Percentiles rank a stretch among this genome's conserved stretches.
These are phyloP conservation scores for Atkinsonella texensis DNA, from an alignment of 2,329 filamentous ascomycete species.

Conservation along the genomic window DNA sequence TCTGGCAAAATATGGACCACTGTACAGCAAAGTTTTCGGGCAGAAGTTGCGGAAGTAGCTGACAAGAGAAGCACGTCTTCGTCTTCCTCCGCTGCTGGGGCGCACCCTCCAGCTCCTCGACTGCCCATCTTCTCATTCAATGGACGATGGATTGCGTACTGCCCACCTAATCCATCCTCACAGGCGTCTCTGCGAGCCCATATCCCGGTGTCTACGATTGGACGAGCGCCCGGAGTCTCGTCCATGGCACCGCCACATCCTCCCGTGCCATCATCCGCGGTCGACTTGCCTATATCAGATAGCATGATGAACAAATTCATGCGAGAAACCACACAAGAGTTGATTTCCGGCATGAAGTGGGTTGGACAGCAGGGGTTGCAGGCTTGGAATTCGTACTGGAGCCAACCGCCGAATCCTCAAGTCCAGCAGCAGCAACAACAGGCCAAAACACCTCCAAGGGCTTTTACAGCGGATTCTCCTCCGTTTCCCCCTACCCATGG, in stretches of 20 bases:
- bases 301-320: conserved; percentile 65
- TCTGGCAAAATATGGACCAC: conserved; percentile 89
- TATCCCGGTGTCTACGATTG: conserved; percentile 42
- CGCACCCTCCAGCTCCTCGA: conserved; percentile 31
- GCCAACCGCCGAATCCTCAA: conserved; percentile 34
- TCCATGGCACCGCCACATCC: conserved; percentile 58
- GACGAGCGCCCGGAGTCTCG: conserved; percentile 42
- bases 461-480: conserved; percentile 32
- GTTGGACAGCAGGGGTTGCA: conserved; percentile 66
- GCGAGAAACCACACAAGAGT: conserved; percentile 66
- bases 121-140: conserved; percentile 57
- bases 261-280: conserved; percentile 51
- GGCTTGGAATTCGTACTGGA: conserved; percentile 74
- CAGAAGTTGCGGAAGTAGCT: conserved; percentile 34
- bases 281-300: conserved; percentile 62
- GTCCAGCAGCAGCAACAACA: conserved; percentile 25
- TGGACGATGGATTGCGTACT: conserved; percentile 67
- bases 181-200: conserved; percentile 57
- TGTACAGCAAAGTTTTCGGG: conserved; percentile 49
- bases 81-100: conserved; percentile 17
- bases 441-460: conserved; percentile 32
- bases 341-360: conserved; percentile 64
- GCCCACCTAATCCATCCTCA: conserved; percentile 59
- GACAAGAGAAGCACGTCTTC: conserved; percentile 26
- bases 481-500: conserved; percentile 65